These are phyloP conservation scores for Meyerozyma smithsonii DNA, from an alignment of 1,139 yeast genomes.

Conservation along the genomic window DNA sequence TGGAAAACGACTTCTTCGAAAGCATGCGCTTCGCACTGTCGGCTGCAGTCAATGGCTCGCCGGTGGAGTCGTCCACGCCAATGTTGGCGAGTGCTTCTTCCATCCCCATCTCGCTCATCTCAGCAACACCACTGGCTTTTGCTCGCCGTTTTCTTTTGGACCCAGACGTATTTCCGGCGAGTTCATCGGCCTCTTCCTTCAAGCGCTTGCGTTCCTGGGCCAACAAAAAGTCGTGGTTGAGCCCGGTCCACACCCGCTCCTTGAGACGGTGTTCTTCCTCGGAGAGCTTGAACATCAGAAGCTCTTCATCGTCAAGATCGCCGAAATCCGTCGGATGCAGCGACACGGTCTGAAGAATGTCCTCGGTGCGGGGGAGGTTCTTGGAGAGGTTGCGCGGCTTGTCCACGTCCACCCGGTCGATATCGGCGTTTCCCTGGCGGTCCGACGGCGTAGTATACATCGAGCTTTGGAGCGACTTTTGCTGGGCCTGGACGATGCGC, in stretches of 20 bases:
- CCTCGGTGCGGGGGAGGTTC: conserved; percentile 51
- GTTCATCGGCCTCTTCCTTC: conserved; percentile 80
- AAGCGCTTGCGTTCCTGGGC: conserved; percentile 83
- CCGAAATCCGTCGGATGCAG: conserved; percentile 60
- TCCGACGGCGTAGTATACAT: conserved; percentile 24
- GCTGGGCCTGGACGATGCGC: conserved; percentile 20
- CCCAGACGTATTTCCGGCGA: conserved; percentile 67
- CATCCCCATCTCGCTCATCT: conserved; percentile 28
- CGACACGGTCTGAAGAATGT: conserved; percentile 47
- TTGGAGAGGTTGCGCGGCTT: conserved; percentile 51
- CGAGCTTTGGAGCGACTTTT: conserved; percentile 15
- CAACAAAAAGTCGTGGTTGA: conserved; percentile 78
- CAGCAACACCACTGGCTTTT: conserved; percentile 23
- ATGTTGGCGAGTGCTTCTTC: conserved; percentile 33
- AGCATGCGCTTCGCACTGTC: conserved; percentile 73
- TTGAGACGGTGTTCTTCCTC: conserved; percentile 64
- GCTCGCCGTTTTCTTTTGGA: conserved; percentile 37
- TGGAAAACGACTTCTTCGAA: conserved; percentile 68
- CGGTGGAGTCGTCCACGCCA: conserved; percentile 38
- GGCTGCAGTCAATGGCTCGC: conserved; percentile 54
- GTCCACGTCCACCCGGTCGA: conserved; percentile 29
- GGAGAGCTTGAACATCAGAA: conserved; percentile 53
- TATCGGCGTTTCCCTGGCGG: conserved; percentile 11
- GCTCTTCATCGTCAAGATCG: conserved; percentile 70
- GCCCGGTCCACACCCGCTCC: conserved; percentile 82